Evolutionary conservation across 1,284 basidiomycete species (phyloP), one percentile per base, ranked within the genome.

Genomic region (Wallemia ichthyophaga): DNA sequence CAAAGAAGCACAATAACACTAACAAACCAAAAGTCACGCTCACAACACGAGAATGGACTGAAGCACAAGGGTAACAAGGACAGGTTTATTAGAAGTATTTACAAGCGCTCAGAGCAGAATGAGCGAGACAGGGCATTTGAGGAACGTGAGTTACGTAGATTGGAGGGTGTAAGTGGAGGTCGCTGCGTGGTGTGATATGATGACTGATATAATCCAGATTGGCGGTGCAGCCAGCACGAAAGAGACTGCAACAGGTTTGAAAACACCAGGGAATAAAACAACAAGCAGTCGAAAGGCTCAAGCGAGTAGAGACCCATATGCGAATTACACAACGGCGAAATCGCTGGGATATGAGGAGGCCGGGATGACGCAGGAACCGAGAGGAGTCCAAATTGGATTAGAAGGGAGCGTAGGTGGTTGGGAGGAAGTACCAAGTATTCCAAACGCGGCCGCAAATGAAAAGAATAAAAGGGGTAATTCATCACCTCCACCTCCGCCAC

Each of bases 31-130:
- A 68, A 75, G 67, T 96, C 92, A 1, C 78, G 85, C 59, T 75
- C 78, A 62, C 87, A 91, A 62, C 94, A 99, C 69, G 94, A 98
- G 71, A 83, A 78, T 62, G 94, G 94, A 55, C 71, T 92, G 58
- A 79, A 86, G 57, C 94, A 99, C 73, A 85, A 94, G 68, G 88
- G 88, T 57, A 94, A 86, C 69, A 80, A 85, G 62, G 89, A 95
- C 67, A 77, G 89, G 9, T 92, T 83, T 69, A 84, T 98, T 59
- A 76, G 86, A 53, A 79, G 83, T 53, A 76, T 96, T 27, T 98
- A 98, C 76, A 92, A 92, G 73, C 73, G 79, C n/a, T 83, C 88
- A 2, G 85, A 89, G 71, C 81, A 82, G 71, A 78, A 79, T 59
- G 85, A 85, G 72, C 80, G 82, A 69, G 89, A 94, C 64, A 75